Conservation (phyloP, 2,329 filamentous ascomycete genomes). For the Pezicula carpinea region DNA sequence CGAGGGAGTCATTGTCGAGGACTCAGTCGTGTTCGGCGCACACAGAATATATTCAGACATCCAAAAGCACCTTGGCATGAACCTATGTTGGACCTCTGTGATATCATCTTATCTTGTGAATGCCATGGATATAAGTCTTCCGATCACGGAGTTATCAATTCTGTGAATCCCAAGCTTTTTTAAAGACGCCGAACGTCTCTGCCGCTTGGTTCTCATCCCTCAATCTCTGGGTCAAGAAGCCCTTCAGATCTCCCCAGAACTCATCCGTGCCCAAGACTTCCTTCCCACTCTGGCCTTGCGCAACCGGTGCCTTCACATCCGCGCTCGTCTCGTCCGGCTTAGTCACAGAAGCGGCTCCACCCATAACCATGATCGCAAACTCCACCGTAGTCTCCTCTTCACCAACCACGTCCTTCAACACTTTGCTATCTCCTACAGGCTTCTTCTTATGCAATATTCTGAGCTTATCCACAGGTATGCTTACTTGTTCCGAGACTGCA, state of each 20-base stretch:
- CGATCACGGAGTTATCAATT: too few species aligned
- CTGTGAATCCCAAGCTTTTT: conserved; percentile 56
- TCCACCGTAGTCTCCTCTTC: conserved; percentile 58
- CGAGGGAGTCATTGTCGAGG: not conserved
- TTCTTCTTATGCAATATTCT: conserved; percentile 86
- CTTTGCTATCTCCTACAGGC: conserved; percentile 72
- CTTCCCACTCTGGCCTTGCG: conserved; percentile 48
- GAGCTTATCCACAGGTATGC: conserved; percentile 70
- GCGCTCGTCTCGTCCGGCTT: conserved; percentile 32
- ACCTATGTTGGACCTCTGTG: too few species aligned
- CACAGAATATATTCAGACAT: conserved; percentile 18
- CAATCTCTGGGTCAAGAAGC: conserved; percentile 74
- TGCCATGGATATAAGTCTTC: conserved; percentile 8
- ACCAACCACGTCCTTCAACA: conserved; percentile 66
- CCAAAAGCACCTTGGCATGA: conserved; percentile 6
- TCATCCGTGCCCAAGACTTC: conserved; percentile 62
- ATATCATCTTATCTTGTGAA: conserved; percentile 9
- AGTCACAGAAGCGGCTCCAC: conserved; percentile 51
- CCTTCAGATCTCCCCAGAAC: conserved; percentile 85
- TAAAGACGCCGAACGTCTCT: conserved; percentile 64
- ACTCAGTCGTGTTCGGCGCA: conserved; percentile 1
- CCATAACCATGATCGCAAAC: conserved; percentile 84
- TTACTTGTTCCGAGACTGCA: conserved; percentile 57
- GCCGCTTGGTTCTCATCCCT: conserved; percentile 64
- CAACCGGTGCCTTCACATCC: conserved; percentile 32